Conservation (phyloP, 805 yeast species). For the Metschnikowia rubicola region DNA sequence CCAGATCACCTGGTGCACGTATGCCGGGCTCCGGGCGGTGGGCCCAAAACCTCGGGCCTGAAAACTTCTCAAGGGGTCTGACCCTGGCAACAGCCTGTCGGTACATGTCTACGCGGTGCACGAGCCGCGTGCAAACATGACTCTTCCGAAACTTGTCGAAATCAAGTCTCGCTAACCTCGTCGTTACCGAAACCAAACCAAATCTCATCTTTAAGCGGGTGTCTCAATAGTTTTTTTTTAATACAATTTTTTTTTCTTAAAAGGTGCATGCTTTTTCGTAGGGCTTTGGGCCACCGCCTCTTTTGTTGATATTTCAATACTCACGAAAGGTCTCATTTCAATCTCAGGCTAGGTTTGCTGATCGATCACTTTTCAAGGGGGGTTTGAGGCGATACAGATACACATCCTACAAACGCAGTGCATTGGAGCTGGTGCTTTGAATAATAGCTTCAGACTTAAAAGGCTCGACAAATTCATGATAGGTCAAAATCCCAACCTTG, state of each 20-base stretch:
- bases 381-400: no score
- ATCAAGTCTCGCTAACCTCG: neutral
- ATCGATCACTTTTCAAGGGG: no score
- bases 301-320: no score
- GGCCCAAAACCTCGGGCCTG: neutral
- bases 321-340: no score
- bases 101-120: neutral
- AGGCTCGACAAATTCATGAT: no score
- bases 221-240: slow-evolving; percentile 1
- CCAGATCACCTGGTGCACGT: neutral
- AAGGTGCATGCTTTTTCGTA: no score
- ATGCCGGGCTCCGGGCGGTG: slow-evolving; percentile 1
- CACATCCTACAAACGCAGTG: no score
- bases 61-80: neutral
- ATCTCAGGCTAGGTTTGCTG: no score
- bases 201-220: neutral
- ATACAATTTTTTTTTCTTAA: neutral
- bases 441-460: neutral
- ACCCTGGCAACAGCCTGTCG: slow-evolving; percentile 1
- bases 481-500: no score
- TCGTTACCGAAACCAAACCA: neutral
- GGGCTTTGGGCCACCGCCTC: no score
- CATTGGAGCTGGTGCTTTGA: no score
- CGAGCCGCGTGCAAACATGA: neutral
- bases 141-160: neutral